Base-by-base conservation (phyloP, 2,329 filamentous ascomycete species). In the Penicillium janthinellum region DNA sequence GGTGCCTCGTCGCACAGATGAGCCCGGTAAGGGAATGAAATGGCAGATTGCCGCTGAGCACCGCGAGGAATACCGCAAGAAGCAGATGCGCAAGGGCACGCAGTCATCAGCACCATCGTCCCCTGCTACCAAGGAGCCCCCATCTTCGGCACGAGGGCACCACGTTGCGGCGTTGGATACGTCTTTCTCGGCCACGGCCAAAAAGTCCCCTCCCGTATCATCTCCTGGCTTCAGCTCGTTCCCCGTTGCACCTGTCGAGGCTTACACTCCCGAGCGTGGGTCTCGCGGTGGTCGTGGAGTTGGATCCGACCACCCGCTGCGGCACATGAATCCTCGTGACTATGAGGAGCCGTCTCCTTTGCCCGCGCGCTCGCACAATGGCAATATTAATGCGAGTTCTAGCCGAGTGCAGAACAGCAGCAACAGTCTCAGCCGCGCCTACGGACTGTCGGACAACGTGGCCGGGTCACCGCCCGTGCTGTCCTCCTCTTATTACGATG, bases 21-120 rank as follows among this genome's bases (percentile, higher is more conserved):
- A 99, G 74, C 95, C 95, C 22, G 95, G 95, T 12, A 99, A 99
- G 75, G 95, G 95, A 31, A 98, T 97, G 92, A 98, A 98, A 74
- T 99, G 95, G 95, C 91, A 94, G 76, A 93, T 99, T 71, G 88
- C 91, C 4, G 84, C 90, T 1, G 91, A 96, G 64, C 85, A 89
- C 65, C 88, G 90, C 51, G 91, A 97, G 17, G 94, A 96, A 55
- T 96, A 97, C 82, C 84, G 92, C 60, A 90, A 90, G 73, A 91
- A 90, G 67, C 77, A 79, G 66, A 71, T 75, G 41, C 75, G 78
- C 35, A 80, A 78, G 57, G 77, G 78, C 12, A 74, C 71, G 5
- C 76, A 78, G 48, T 79, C 78, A 11, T 79, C 77, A 5, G 77
- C 78, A 1, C 80, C 80, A 35, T 80, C 79, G 10, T 80, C 78